Base-by-base conservation (phyloP, 768 basidiomycete genomes). In the Kwoniella sp. region DNA sequence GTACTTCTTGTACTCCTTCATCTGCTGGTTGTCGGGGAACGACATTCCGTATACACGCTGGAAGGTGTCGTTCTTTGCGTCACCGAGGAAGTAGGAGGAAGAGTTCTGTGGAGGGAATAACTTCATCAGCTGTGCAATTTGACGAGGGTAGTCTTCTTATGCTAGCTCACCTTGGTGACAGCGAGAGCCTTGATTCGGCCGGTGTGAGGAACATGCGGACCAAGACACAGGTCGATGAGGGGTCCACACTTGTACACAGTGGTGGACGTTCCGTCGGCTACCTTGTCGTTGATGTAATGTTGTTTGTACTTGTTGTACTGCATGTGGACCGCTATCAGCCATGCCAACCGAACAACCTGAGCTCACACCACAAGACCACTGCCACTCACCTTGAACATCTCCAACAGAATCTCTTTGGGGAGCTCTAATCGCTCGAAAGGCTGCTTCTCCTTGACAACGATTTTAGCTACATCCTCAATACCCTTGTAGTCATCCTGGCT, bases 281-380 rank as follows among this genome's bases (percentile, higher is more conserved):
- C 89, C 83, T 98, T 97, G 72, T 88, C 87, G 79, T 96, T 87
- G 76, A 99, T 97, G 76, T 98, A 86, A 81, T 97, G 90, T 73
- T 89, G 87, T 84, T 99, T 99, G 84, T 95, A 99, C 81, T 92
- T 93, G 85, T 98, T 99, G 83, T 98, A 99, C 94, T 99, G 75
- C 31, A 31, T 13, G 3, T n/a, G 15, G 3, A n/a, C 3, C 3
- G 15, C 41, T 45, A 20, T 45, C 17, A 59, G 41, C n/a, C 25
- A 13, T n/a, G 28, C 54, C 26, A 60, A 23, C 4, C 11, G 31
- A 25, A 15, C 51, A 29, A 57, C 59, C 9, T 23, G 41, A 41
- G 7, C 37, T 37, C 20, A 13, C 50, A 25, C 22, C 22, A 34
- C 22, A 31, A 8, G 17, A 51, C n/a, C 45, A 13, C 53, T 52